Base-by-base conservation (phyloP, 2,329 filamentous ascomycete species). In the Herpomyces periplanetae region DNA sequence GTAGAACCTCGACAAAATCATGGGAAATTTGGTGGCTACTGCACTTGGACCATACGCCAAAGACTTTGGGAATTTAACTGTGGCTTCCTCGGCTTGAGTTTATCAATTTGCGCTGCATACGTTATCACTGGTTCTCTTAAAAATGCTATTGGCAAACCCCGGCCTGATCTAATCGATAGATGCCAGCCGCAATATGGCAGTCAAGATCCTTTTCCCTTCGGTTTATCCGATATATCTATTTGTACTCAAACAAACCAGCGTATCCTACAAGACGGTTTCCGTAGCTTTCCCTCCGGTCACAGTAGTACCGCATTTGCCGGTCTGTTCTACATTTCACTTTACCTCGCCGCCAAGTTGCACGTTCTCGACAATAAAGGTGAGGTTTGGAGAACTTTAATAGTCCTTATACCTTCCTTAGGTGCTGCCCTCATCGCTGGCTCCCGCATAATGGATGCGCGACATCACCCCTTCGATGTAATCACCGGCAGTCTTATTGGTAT, bases 101-200 rank as follows among this genome's bases (percentile, higher is more conserved):
- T 55, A 15, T 43, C 47, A 13, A 44, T 51, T 21, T 45, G 39
- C 7, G 34, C 45, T n/a, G 43, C 47, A 0, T 55, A 54, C 29
- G 42, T 50, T 10, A 48, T 55, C 18, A 55, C 50, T 3, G 45
- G 33, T 32, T 30, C n/a, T n/a, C 10, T 91, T 33, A 96, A 96
- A 40, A 87, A 85, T 33, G 51, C 63, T 5, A 64, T 75, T 11
- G 68, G 68, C 5, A 44, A 68, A 5, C 68, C 71, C 12, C 54
- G 75, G 4, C 75, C 75, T 3, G 75, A 91, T 37, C 43, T 88
- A 13, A 53, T 91, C 16, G 57, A 62, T n/a, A 58, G 80, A 14
- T 96, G 80, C 40, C 59, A 64, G 26, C 73, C 80, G 1, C 40
- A 36, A 21, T 35, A 15, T 33, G 10, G 5, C 10, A 9, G 32